These are phyloP conservation scores for Tylopilus balloui DNA, from an alignment of 768 basidiomycete genomes.

Conservation along the genomic window DNA sequence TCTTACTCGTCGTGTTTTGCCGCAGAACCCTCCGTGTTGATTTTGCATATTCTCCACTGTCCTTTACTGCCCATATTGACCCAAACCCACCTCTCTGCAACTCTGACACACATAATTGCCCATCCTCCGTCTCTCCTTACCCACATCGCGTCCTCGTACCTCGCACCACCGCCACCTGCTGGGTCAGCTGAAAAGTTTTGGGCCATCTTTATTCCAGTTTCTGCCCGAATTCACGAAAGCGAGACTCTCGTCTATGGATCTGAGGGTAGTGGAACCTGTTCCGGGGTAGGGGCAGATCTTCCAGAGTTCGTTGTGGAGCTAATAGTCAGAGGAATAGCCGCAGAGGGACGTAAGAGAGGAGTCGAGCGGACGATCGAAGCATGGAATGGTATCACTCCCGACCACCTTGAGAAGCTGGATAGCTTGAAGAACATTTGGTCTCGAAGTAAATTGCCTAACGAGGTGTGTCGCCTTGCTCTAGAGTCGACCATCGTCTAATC, in stretches of 20 bases:
- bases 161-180: conserved; percentile 64
- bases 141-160: conserved; percentile 66
- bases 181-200: conserved; percentile 71
- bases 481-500: neutral
- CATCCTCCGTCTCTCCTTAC: conserved; percentile 68
- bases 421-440: conserved; percentile 47
- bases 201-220: conserved; percentile 67
- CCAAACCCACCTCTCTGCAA: conserved; percentile 59
- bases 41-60: conserved; percentile 52
- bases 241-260: conserved; percentile 58
- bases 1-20: conserved; percentile 8
- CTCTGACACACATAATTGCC: conserved; percentile 58
- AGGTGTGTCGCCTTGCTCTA: conserved; percentile 28
- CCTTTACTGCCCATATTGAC: conserved; percentile 51
- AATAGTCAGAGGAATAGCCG: conserved; percentile 42
- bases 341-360: conserved; percentile 46
- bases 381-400: conserved; percentile 45
- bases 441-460: conserved; percentile 29
- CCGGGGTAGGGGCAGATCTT: conserved; percentile 31
- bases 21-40: conserved; percentile 52
- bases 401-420: conserved; percentile 48
- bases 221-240: conserved; percentile 55
- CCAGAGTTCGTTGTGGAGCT: conserved; percentile 61
- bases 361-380: conserved; percentile 63
- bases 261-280: conserved; percentile 44